A percentile compares a stretch with the other conserved stretches of the same genome.
phyloP scores from a whole-genome alignment of 257 asterid genomes.

The Coffea eugenioides region DNA sequence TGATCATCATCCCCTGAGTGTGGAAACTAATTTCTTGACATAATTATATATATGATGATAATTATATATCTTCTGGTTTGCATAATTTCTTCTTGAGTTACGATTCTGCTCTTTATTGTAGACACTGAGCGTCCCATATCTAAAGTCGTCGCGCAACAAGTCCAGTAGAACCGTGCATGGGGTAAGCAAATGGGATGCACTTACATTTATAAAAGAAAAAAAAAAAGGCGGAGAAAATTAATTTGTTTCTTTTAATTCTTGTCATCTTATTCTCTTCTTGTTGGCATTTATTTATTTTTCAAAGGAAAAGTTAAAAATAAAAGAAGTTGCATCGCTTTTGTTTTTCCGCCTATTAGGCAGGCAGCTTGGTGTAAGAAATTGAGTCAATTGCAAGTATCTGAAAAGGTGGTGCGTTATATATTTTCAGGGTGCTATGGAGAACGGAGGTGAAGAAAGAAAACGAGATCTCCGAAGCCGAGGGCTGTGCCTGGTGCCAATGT shows the following conservation, averaged over 20 bases:
- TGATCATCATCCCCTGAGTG: not conserved
- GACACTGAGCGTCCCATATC: slow-evolving; percentile 86
- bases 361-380: not conserved
- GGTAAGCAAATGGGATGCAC: slow-evolving; percentile 37
- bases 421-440: slow-evolving; percentile 25
- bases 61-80: not conserved
- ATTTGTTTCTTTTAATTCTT: not conserved
- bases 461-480: slow-evolving; percentile 73
- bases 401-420: no score
- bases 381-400: not conserved
- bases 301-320: not conserved
- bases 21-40: not conserved
- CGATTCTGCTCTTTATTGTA: slow-evolving; percentile 21
- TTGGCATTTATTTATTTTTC: no score
- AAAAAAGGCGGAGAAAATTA: not conserved
- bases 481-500: slow-evolving; percentile 74
- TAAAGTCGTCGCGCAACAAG: slow-evolving; percentile 69
- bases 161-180: slow-evolving; percentile 41
- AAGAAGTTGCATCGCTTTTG: no score
- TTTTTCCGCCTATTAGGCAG: no score
- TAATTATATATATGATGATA: no score
- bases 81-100: not conserved
- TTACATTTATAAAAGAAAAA: not conserved
- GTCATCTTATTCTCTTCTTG: not conserved
- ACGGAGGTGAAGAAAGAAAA: slow-evolving; percentile 43